Conservation (phyloP, 1,284 basidiomycete genomes). For the Tilletiopsis washingtonensis region DNA sequence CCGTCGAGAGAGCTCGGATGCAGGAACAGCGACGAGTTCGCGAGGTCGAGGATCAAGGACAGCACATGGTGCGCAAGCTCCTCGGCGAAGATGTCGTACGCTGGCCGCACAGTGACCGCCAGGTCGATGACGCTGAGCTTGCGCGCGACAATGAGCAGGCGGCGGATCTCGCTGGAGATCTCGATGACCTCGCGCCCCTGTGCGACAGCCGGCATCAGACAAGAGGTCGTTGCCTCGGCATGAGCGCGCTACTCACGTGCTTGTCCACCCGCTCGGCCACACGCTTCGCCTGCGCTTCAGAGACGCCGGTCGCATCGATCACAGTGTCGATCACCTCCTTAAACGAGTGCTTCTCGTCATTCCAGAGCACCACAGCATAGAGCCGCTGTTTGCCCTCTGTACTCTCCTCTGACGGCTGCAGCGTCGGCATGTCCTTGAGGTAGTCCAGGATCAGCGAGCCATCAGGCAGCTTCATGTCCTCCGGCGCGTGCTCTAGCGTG, state of each 20-base stretch:
- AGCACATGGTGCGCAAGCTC: slow-evolving; percentile 59
- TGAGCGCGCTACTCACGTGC: slow-evolving; percentile 10
- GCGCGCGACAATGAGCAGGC: slow-evolving; percentile 70
- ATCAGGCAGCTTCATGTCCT: slow-evolving; percentile 58
- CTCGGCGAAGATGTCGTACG: slow-evolving; percentile 83
- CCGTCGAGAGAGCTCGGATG: neutral
- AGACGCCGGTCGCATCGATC: slow-evolving; percentile 25
- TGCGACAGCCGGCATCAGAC: too few relatives aligned
- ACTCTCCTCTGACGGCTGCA: slow-evolving; percentile 61
- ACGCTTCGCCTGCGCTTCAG: slow-evolving; percentile 52
- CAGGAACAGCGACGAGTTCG: slow-evolving; percentile 32
- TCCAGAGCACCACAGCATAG: slow-evolving; percentile 85
- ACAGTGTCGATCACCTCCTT: slow-evolving; percentile 70
- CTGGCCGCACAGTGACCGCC: slow-evolving; percentile 77
- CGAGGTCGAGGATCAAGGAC: slow-evolving; percentile 35
- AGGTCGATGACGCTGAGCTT: slow-evolving; percentile 80
- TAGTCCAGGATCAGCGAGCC: slow-evolving; percentile 55
- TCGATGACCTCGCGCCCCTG: slow-evolving; percentile 75
- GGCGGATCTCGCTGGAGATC: slow-evolving; percentile 61
- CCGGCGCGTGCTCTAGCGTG: slow-evolving; percentile 74
- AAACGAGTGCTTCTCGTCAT: slow-evolving; percentile 94
- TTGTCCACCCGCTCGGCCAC: slow-evolving; percentile 68
- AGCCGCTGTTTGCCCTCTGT: too few relatives aligned
- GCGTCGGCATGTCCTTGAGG: slow-evolving; percentile 63
- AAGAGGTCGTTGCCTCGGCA: neutral